phyloP scores from a whole-genome alignment of 306 rosid genomes.

The Ziziphus jujuba region DNA sequence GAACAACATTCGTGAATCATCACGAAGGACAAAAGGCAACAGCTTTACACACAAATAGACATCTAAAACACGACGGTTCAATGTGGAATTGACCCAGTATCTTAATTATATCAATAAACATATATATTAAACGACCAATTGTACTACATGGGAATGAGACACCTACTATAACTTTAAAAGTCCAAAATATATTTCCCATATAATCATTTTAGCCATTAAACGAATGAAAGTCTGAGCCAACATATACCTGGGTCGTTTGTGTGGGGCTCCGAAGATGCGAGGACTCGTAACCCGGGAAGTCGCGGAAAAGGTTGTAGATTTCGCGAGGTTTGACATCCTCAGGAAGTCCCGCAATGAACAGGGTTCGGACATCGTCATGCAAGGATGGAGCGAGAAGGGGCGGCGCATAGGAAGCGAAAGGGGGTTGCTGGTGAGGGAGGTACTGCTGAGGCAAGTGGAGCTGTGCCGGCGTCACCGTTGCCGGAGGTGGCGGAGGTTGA shows the following conservation, averaged over 20 bases:
- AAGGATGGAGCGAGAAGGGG: slow-evolving; percentile 38
- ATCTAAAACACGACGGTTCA: too few relatives aligned
- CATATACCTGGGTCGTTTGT: slow-evolving; percentile 65
- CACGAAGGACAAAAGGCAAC: too few relatives aligned
- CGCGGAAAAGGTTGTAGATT: slow-evolving; percentile 82
- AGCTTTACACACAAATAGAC: too few relatives aligned
- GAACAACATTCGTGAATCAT: background rate
- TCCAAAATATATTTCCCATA: background rate
- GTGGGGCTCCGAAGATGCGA: slow-evolving; percentile 85
- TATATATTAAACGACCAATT: too few relatives aligned
- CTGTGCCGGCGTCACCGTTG: slow-evolving; percentile 31
- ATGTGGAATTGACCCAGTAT: too few relatives aligned
- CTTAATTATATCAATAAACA: too few relatives aligned
- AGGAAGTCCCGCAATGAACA: slow-evolving; percentile 88
- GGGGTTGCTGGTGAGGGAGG: slow-evolving; percentile 35
- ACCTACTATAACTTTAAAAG: background rate
- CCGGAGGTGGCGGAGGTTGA: slow-evolving; percentile 49
- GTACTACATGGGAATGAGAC: background rate
- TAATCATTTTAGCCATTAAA: background rate
- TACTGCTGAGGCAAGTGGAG: slow-evolving; percentile 43
- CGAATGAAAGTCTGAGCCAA: background rate
- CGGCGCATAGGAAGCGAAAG: slow-evolving; percentile 46
- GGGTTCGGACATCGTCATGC: slow-evolving; percentile 75
- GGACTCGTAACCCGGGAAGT: slow-evolving; percentile 89
- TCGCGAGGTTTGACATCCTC: slow-evolving; percentile 89